Conservation (phyloP, 2,329 filamentous ascomycete species). For the Sarocladiaceae sp. region DNA sequence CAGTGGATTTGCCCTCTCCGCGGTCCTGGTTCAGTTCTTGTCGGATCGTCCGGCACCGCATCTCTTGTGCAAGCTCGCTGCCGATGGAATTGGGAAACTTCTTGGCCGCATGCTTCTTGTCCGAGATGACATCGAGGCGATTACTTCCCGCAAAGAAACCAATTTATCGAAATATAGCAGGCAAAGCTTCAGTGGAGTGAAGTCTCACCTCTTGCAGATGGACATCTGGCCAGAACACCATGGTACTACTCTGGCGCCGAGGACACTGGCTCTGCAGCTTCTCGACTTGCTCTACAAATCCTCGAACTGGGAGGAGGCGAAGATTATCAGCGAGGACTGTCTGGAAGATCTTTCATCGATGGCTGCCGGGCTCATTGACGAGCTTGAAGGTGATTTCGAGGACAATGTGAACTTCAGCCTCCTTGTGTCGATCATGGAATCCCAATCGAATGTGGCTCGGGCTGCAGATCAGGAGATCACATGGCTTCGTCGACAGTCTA, state of each 20-base stretch:
- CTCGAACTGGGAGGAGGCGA: background rate
- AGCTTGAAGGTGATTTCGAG: background rate
- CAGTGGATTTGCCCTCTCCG: conserved; percentile 57
- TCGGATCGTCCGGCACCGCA: conserved; percentile 54
- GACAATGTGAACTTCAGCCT: conserved; percentile 35
- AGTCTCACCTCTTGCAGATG: conserved; percentile 43
- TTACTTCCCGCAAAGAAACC: conserved; percentile 58
- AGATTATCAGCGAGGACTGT: background rate
- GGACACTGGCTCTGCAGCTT: conserved; percentile 56
- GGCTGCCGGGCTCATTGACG: background rate
- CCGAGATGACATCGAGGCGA: conserved; percentile 47
- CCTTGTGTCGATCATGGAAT: conserved; percentile 31
- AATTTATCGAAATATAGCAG: conserved; percentile 65
- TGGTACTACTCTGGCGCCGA: conserved; percentile 51
- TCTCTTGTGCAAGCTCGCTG: conserved; percentile 49
- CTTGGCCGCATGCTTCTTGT: conserved; percentile 48
- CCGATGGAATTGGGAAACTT: conserved; percentile 47
- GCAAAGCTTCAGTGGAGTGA: conserved; percentile 47
- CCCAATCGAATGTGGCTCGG: conserved; percentile 24
- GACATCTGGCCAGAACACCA: conserved; percentile 53
- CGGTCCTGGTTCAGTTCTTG: conserved; percentile 57
- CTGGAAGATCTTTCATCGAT: background rate
- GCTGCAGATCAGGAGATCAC: conserved; percentile 16
- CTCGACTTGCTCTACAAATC: conserved; percentile 39
- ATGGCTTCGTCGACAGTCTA: conserved; percentile 20